Base-by-base conservation (phyloP, 176 grass and related monocot species). In the Avena atlantica region DNA sequence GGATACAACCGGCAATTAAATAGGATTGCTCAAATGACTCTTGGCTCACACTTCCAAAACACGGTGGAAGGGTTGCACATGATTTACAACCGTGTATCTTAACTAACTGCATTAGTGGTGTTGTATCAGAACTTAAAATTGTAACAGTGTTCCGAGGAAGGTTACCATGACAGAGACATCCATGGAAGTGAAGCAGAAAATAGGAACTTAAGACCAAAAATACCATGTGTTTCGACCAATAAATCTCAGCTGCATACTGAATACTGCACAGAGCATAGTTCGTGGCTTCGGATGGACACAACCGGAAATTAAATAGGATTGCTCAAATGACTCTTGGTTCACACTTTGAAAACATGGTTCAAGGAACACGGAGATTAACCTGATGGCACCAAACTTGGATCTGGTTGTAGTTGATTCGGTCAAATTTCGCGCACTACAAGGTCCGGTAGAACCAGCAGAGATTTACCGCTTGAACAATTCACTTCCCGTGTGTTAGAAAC, bases 81-180 rank as follows among this genome's bases (percentile, higher is more conserved):
- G n/a, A n/a, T n/a, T n/a, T n/a, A n/a, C n/a, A n/a, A n/a, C n/a
- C n/a, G n/a, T 80, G 86, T 80, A 76, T 44, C 15, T 55, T 61
- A 62, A n/a, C 47, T 75, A 85, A 53, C 89, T 91, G 81, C 76
- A 78, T 1, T 76, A 70, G 40, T 9, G 1, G 85, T 8, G 10
- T 9, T 57, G 36, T 12, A 27, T 63, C 42, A 81, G 13, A 69
- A 12, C 52, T 25, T 12, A 48, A 31, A 47, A 23, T 9, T 37
- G 45, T 4, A 44, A 29, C 7, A 11, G 60, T 16, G 29, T 10
- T 17, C 25, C 0, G 0, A 69, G 37, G 4, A 9, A 60, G 67
- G 68, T 81, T 25, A 23, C 1, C 7, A 76, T 50, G 6, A 17
- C 14, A 80, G 15, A 23, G 84, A 0, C 6, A 25, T n/a, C 9